These are phyloP conservation scores for Rhodamnia argentea DNA, from an alignment of 345 rosid species.

Conservation along the genomic window DNA sequence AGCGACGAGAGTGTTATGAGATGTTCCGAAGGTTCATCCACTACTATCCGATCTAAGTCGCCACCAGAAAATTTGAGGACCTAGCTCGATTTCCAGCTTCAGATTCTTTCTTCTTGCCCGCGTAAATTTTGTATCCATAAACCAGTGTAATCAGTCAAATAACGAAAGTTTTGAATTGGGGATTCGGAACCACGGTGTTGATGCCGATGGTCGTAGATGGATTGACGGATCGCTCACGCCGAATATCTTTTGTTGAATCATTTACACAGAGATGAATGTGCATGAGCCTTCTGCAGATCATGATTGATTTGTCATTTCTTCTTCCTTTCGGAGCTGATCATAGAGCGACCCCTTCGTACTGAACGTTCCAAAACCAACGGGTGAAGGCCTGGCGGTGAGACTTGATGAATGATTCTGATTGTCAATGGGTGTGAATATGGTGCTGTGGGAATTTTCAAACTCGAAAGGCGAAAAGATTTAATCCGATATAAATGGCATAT, in stretches of 20 bases:
- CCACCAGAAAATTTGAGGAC: neutral
- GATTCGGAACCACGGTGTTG: neutral
- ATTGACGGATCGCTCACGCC: no score
- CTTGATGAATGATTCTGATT: no score
- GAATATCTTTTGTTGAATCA: neutral
- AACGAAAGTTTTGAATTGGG: neutral
- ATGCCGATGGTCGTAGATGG: neutral
- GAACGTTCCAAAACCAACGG: no score
- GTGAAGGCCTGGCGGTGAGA: no score
- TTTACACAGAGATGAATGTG: neutral
- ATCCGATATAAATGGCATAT: no score
- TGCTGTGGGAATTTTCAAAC: no score
- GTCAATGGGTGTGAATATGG: no score
- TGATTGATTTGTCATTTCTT: neutral
- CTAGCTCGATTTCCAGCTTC: neutral
- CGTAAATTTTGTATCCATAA: neutral
- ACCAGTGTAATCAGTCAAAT: neutral
- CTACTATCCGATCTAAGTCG: slow-evolving; percentile 6
- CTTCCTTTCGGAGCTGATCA: neutral
- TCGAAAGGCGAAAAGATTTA: no score
- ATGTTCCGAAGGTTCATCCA: slow-evolving; percentile 14
- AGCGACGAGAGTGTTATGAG: slow-evolving; percentile 6
- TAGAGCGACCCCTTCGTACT: neutral
- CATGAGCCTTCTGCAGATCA: neutral
- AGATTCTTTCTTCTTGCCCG: neutral